phyloP scores from a whole-genome alignment of 495 filamentous ascomycete genomes.

The Xylaria longipes region DNA sequence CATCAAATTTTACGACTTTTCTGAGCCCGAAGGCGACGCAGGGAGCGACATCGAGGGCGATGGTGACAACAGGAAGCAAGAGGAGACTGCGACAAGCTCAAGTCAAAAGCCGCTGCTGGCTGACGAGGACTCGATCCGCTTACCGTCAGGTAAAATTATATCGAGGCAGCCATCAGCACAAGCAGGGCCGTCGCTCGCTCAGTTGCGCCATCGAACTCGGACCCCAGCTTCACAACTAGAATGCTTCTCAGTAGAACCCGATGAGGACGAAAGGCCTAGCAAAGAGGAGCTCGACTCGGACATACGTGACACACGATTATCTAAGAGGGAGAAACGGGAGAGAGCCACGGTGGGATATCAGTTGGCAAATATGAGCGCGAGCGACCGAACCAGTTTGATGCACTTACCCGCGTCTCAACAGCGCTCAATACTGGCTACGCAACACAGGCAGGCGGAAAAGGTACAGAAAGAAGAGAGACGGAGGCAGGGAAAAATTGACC shows the following conservation, averaged over 20 bases:
- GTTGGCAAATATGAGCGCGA: slow-evolving; percentile 34
- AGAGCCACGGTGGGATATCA: slow-evolving; percentile 33
- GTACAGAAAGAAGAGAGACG: slow-evolving; percentile 34
- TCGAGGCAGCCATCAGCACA: slow-evolving; percentile 33
- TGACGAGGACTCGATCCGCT: slow-evolving; percentile 32
- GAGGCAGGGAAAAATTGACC: slow-evolving; percentile 30
- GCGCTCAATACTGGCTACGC: slow-evolving; percentile 39
- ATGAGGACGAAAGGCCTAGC: slow-evolving; percentile 16
- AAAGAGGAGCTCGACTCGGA: slow-evolving; percentile 15
- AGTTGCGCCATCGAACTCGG: slow-evolving; percentile 23
- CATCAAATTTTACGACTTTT: slow-evolving; percentile 40
- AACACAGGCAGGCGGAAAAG: slow-evolving; percentile 38
- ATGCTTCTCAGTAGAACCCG: neutral
- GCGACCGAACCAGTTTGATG: slow-evolving; percentile 38
- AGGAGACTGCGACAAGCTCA: slow-evolving; percentile 11
- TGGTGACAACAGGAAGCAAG: slow-evolving; percentile 20
- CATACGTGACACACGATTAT: slow-evolving; percentile 21
- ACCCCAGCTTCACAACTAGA: slow-evolving; percentile 21
- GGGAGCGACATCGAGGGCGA: slow-evolving; percentile 27
- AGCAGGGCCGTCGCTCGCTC: slow-evolving; percentile 22
- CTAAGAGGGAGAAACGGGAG: slow-evolving; percentile 32
- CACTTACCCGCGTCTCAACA: slow-evolving; percentile 39
- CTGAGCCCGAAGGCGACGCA: slow-evolving; percentile 12
- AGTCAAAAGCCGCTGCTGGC: slow-evolving; percentile 22
- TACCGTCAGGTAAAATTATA: slow-evolving; percentile 40